Evolutionary conservation across 441 rosid genomes (phyloP).

Genomic region (Populus tomentosa): DNA sequence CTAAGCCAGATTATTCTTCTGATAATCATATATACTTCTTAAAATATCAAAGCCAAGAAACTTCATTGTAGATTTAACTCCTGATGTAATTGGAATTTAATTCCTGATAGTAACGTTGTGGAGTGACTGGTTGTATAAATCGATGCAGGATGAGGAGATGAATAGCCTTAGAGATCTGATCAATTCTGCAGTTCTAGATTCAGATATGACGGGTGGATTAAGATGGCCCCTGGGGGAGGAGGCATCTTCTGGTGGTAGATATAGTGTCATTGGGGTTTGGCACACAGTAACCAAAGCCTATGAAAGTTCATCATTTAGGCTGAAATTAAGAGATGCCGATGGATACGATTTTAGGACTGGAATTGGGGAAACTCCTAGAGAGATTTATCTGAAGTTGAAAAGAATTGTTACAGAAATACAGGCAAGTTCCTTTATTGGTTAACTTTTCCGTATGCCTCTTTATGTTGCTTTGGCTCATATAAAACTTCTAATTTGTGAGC

Average conservation of each 20-base stretch:
- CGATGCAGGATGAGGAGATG: slow-evolving; percentile 48
- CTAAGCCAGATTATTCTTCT: too few species aligned
- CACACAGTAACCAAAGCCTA: slow-evolving; percentile 35
- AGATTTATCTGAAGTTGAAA: slow-evolving; percentile 41
- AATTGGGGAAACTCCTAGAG: slow-evolving; percentile 32
- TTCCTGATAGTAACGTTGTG: background rate
- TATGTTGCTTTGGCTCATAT: too few species aligned
- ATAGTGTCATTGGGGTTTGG: slow-evolving; percentile 42
- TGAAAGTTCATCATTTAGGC: slow-evolving; percentile 31
- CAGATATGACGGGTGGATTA: slow-evolving; percentile 58
- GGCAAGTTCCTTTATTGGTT: slow-evolving; percentile 22
- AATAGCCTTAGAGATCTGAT: slow-evolving; percentile 37
- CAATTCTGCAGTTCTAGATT: slow-evolving; percentile 50
- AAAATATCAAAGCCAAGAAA: background rate
- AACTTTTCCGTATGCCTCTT: background rate
- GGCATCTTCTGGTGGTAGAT: slow-evolving; percentile 35
- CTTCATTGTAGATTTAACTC: background rate
- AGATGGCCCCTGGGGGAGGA: slow-evolving; percentile 53
- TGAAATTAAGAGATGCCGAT: slow-evolving; percentile 48
- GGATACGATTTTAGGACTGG: slow-evolving; percentile 42
- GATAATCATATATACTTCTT: background rate
- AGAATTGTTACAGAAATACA: slow-evolving; percentile 28
- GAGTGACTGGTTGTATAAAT: background rate
- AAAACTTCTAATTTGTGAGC: too few species aligned
- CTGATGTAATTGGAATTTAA: background rate